phyloP scores from a whole-genome alignment of 306 rosid species.

The Prunus armeniaca region DNA sequence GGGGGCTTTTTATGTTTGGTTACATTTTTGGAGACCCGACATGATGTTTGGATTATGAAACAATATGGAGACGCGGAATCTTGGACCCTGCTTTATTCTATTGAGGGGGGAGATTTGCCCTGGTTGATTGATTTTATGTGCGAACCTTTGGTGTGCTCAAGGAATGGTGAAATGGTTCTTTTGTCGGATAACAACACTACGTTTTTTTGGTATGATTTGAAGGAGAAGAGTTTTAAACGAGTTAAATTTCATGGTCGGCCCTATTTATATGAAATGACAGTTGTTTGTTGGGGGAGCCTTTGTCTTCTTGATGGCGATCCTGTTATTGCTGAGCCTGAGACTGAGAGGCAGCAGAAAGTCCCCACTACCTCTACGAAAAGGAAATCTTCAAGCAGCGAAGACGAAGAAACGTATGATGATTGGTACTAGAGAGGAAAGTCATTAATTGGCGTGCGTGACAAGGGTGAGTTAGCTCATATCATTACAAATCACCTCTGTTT shows the following conservation, averaged over 20 bases:
- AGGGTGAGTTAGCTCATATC: too few species aligned
- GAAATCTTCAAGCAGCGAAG: not conserved
- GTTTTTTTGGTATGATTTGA: not conserved
- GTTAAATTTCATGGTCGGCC: not conserved
- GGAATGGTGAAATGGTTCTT: not conserved
- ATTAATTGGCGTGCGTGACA: not conserved
- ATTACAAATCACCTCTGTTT: too few species aligned
- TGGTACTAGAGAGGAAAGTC: not conserved
- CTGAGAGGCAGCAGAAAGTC: not conserved
- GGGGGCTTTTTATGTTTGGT: not conserved
- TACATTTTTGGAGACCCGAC: not conserved
- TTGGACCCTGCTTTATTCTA: not conserved
- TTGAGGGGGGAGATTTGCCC: not conserved
- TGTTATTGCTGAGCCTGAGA: too few species aligned
- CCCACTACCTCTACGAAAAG: not conserved
- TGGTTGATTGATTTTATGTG: too few species aligned
- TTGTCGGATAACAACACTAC: too few species aligned
- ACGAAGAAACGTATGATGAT: not conserved
- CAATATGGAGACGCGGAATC: not conserved
- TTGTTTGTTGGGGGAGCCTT: not conserved
- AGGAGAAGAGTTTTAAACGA: too few species aligned
- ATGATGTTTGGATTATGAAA: not conserved
- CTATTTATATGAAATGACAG: not conserved
- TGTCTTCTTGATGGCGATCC: not conserved
- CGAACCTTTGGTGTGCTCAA: not conserved